phyloP scores from a whole-genome alignment of 2,329 filamentous ascomycete genomes.

The Pseudofabraea citricarpa region DNA sequence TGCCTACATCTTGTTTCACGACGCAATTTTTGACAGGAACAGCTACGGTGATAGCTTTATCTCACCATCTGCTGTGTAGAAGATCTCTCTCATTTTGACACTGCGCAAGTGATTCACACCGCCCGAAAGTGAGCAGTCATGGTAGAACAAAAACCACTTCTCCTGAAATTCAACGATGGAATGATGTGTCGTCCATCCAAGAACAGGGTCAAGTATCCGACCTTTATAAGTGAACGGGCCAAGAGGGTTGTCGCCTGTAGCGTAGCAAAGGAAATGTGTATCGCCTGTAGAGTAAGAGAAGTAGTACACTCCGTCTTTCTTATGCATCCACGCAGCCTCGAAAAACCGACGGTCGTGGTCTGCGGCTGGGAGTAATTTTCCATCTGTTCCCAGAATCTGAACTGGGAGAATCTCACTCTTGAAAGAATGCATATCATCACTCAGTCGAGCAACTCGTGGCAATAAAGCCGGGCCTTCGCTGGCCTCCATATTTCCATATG shows the following conservation, averaged over 20 bases:
- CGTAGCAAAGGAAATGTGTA: constrained; percentile 70
- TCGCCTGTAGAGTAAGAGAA: constrained; percentile 77
- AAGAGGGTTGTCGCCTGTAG: constrained; percentile 55
- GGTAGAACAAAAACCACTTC: constrained; percentile 72
- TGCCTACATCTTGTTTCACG: too few relatives aligned
- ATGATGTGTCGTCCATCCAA: constrained; percentile 80
- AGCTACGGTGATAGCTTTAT: constrained; percentile 36
- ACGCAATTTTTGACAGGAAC: too few relatives aligned
- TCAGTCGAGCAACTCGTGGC: constrained; percentile 62
- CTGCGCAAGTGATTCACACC: constrained; percentile 67
- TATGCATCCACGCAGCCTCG: constrained; percentile 78
- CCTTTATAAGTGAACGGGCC: constrained; percentile 72
- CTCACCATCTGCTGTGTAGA: constrained; percentile 61
- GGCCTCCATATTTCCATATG: constrained; percentile 55
- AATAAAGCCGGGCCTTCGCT: constrained; percentile 52
- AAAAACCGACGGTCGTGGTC: constrained; percentile 76
- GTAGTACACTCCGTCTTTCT: constrained; percentile 64
- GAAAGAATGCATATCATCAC: constrained; percentile 62
- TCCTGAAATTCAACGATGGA: constrained; percentile 70
- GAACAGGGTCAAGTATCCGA: constrained; percentile 67
- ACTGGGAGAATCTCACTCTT: constrained; percentile 51
- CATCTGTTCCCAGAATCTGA: constrained; percentile 58
- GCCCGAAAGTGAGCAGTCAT: constrained; percentile 64
- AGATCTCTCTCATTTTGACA: constrained; percentile 72
- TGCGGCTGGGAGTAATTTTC: constrained; percentile 53